phyloP scores from a whole-genome alignment of 1,284 basidiomycete species.

The Phellopilus nigrolimitatus region DNA sequence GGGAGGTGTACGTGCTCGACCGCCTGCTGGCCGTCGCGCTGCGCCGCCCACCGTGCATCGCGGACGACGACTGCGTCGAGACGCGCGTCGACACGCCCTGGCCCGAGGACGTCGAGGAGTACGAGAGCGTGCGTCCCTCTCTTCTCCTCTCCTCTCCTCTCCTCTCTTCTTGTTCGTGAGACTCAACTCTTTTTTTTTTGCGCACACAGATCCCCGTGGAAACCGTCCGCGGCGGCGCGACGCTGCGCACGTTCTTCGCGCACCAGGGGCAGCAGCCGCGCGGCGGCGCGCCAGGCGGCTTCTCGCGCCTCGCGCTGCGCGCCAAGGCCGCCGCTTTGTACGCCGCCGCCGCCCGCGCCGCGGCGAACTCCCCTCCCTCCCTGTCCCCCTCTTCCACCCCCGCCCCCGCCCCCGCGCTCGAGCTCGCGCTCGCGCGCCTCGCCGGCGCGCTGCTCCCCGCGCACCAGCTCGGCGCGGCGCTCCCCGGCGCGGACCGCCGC shows the following conservation, averaged over 20 bases:
- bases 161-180: neutral
- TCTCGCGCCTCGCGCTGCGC: slow-evolving; percentile 57
- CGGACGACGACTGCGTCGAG: slow-evolving; percentile 35
- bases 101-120: slow-evolving; percentile 37
- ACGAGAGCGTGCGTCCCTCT: slow-evolving; percentile 30
- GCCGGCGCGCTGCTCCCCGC: slow-evolving; percentile 56
- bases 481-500: slow-evolving; percentile 51
- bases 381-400: slow-evolving; percentile 17
- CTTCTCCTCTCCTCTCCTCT: slow-evolving; percentile 9
- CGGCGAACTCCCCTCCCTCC: slow-evolving; percentile 33
- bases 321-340: slow-evolving; percentile 73
- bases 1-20: slow-evolving; percentile 41
- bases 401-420: slow-evolving; percentile 35
- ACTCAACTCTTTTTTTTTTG: neutral
- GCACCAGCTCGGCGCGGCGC: slow-evolving; percentile 54
- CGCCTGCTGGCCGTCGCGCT: slow-evolving; percentile 38
- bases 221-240: slow-evolving; percentile 45
- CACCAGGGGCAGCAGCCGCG: slow-evolving; percentile 42
- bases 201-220: slow-evolving; percentile 50
- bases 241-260: slow-evolving; percentile 54
- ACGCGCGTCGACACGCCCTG: slow-evolving; percentile 37
- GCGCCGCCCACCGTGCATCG: slow-evolving; percentile 35
- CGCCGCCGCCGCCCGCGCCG: slow-evolving; percentile 56
- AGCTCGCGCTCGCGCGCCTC: slow-evolving; percentile 59
- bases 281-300: slow-evolving; percentile 37